phyloP scores from a whole-genome alignment of 768 basidiomycete genomes.

The Flagelloscypha sp. region DNA sequence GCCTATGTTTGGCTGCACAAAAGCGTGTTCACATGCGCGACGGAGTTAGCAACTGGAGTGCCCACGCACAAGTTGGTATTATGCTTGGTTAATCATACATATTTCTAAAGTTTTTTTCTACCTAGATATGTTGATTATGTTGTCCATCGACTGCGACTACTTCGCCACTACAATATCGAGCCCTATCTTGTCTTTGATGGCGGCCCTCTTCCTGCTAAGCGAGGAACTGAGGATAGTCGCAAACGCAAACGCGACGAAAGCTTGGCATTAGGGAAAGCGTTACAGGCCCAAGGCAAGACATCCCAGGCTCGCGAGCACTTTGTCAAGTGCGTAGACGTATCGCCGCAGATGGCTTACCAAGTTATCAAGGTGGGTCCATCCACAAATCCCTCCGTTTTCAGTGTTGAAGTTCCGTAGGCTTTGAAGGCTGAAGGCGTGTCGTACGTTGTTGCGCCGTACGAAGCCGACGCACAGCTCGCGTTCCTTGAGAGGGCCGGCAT shows the following conservation, averaged over 20 bases:
- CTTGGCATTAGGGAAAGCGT: conserved; percentile 60
- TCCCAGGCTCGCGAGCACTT: conserved; percentile 82
- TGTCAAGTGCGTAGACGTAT: conserved; percentile 88
- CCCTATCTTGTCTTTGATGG: conserved; percentile 97
- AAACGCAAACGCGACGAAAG: conserved; percentile 70
- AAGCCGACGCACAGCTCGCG: conserved; percentile 95
- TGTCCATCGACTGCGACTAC: conserved; percentile 83
- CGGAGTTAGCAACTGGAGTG: conserved; percentile 82
- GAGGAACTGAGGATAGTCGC: conserved; percentile 77
- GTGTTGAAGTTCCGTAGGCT: conserved; percentile 43
- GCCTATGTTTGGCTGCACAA: conserved; percentile 93
- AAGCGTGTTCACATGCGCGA: conserved; percentile 84
- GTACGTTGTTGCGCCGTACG: conserved; percentile 95
- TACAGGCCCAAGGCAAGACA: conserved; percentile 71
- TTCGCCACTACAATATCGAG: conserved; percentile 75
- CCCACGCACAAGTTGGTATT: conserved; percentile 68
- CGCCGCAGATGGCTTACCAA: conserved; percentile 95
- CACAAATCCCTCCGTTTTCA: conserved; percentile 1
- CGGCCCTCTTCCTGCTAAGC: conserved; percentile 91
- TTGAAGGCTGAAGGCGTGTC: conserved; percentile 70
- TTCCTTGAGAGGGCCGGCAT: conserved; percentile 78
- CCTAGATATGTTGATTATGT: conserved; percentile 91
- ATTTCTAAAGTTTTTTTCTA: not conserved
- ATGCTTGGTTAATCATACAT: not conserved
- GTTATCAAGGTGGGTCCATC: conserved; percentile 75